Evolutionary conservation across 2,329 filamentous ascomycete genomes (phyloP).

Genomic region (Beauveria sp.): DNA sequence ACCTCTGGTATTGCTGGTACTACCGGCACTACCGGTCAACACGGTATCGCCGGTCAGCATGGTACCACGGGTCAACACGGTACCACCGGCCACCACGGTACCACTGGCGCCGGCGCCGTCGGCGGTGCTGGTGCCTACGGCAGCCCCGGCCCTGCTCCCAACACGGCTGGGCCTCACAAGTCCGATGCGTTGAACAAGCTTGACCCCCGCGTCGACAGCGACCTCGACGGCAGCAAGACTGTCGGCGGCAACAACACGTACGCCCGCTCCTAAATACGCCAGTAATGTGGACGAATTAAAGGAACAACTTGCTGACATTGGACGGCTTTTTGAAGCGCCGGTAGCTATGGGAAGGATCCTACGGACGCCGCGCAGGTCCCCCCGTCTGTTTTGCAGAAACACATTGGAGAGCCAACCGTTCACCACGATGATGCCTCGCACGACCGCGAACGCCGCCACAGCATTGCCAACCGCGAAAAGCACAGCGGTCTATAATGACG

Average conservation of each 20-base stretch:
- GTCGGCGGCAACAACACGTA: slow-evolving; percentile 45
- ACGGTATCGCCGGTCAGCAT: slow-evolving; percentile 18
- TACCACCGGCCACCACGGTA: slow-evolving; percentile 21
- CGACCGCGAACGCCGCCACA: slow-evolving; percentile 39
- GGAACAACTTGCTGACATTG: slow-evolving; percentile 1
- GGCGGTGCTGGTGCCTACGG: slow-evolving; percentile 8
- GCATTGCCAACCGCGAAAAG: slow-evolving; percentile 39
- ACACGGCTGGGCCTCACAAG: slow-evolving; percentile 38
- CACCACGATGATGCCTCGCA: slow-evolving; percentile 37
- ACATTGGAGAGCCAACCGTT: slow-evolving; percentile 38
- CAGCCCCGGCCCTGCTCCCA: slow-evolving; percentile 27
- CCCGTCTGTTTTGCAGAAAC: slow-evolving; percentile 42
- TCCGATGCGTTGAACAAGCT: slow-evolving; percentile 46
- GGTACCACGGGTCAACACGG: slow-evolving; percentile 14
- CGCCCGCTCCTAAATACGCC: slow-evolving; percentile 28
- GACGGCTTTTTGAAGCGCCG: not conserved
- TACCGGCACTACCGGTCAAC: slow-evolving; percentile 11
- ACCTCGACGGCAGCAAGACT: slow-evolving; percentile 48
- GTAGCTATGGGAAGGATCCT: slow-evolving; percentile 29
- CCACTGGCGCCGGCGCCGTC: slow-evolving; percentile 28
- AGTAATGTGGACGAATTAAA: not conserved
- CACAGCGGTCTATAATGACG: slow-evolving; percentile 36
- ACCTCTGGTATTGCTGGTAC: not conserved
- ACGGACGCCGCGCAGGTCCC: slow-evolving; percentile 51
- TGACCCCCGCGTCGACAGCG: slow-evolving; percentile 48